Evolutionary conservation across 306 rosid species (phyloP).

Genomic region (Lotus japonicus): DNA sequence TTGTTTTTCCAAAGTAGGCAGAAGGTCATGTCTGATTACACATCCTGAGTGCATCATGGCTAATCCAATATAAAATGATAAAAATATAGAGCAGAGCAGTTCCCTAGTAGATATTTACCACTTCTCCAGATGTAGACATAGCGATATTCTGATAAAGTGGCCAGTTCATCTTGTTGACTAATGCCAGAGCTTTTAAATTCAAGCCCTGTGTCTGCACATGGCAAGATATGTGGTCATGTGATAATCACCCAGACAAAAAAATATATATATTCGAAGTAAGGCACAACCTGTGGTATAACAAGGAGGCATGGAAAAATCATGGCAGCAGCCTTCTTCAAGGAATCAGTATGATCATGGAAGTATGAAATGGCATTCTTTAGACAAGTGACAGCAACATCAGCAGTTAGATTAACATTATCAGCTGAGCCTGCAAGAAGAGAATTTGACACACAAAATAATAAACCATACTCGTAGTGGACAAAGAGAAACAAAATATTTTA

Average conservation of each 20-base stretch:
- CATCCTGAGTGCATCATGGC: conserved; percentile 2
- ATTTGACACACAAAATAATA: not conserved
- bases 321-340: conserved; percentile 40
- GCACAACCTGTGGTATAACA: conserved; percentile 64
- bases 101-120: conserved; percentile 33
- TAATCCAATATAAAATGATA: not conserved
- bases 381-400: conserved; percentile 59
- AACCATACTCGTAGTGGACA: not conserved
- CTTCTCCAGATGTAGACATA: conserved; percentile 28
- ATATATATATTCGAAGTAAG: conserved; percentile 1
- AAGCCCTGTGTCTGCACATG: conserved; percentile 52
- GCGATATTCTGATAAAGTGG: conserved; percentile 59
- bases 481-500: not conserved
- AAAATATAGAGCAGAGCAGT: conserved; percentile 4
- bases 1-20: not conserved
- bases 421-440: conserved; percentile 48
- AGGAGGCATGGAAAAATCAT: conserved; percentile 73
- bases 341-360: conserved; percentile 26
- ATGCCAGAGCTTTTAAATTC: conserved; percentile 63
- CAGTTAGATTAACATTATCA: conserved; percentile 42
- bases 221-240: conserved; percentile 7
- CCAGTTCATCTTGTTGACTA: conserved; percentile 61
- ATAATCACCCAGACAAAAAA: conserved; percentile 8
- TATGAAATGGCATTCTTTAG: conserved; percentile 43
- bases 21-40: not conserved